Base-by-base conservation (phyloP, 139 green algal species). In the Chlorella sp. region DNA sequence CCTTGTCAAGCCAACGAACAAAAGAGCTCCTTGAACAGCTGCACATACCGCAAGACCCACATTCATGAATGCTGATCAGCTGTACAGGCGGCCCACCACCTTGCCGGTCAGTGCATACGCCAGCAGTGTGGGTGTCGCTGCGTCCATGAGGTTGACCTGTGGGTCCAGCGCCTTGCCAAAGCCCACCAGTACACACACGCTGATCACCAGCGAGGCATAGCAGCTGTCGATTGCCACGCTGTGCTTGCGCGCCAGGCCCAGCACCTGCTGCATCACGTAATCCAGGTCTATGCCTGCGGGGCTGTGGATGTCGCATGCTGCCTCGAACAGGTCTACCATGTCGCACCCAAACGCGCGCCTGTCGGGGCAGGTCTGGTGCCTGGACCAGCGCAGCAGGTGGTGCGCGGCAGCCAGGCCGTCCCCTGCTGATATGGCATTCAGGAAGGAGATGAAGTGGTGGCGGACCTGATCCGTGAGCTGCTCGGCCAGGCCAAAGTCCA, bases 401-500 rank as follows among this genome's bases (percentile, higher is more conserved):
- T 82, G 59, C 0, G 90, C 87, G 2, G 92, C 90, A 1, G 42
- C 26, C 2, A 24, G 31, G 17, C 91, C 93, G 62, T 97, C 73
- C 30, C 93, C 87, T 79, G 71, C 34, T 59, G 64, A 63, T 22
- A 77, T 62, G 14, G 42, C 34, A 33, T 70, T 77, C 35, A 98
- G 85, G 77, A 98, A 97, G 49, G 82, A 91, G 26, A 97, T 83
- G 75, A 98, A 96, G 76, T 93, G 88, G 34, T 83, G 67, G 55
- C 93, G 83, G 30, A 97, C 90, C 6, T 65, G 29, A 1, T 79
- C 77, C 20, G 75, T 90, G 55, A 98, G 79, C 85, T 92, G 85
- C 78, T 95, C 92, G 24, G 90, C 91, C 70, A 95, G 82, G 10
- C 88, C 89, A 76, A 95, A 93, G 77, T 97, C 90, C 63, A 97